Conservation (phyloP, 2,329 filamentous ascomycete genomes). For the Microdochium bolleyi region DNA sequence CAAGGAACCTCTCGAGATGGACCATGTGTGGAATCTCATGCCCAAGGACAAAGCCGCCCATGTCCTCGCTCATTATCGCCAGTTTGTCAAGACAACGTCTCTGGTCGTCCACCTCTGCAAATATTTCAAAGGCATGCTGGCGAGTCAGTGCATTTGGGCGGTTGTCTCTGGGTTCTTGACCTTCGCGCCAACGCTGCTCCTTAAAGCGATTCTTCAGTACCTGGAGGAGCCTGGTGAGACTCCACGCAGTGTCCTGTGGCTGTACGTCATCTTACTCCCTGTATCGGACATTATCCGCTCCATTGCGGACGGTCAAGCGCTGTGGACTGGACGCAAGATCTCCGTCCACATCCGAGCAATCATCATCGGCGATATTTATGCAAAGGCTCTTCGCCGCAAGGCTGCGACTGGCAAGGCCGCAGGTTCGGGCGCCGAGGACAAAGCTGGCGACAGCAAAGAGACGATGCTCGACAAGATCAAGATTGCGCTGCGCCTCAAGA, state of each 20-base stretch:
- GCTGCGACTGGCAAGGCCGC: conserved; percentile 73
- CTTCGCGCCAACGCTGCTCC: conserved; percentile 83
- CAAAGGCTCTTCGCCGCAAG: conserved; percentile 87
- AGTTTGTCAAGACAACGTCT: conserved; percentile 72
- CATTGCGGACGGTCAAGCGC: conserved; percentile 72
- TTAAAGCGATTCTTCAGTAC: conserved; percentile 88
- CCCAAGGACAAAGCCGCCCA: conserved; percentile 79
- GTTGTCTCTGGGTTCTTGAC: conserved; percentile 73
- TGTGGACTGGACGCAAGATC: conserved; percentile 91
- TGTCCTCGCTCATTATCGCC: conserved; percentile 76
- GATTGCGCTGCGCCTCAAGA: conserved; percentile 52
- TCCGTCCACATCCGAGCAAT: conserved; percentile 90
- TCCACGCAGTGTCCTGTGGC: conserved; percentile 84
- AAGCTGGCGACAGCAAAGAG: conserved; percentile 25
- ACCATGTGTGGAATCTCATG: conserved; percentile 85
- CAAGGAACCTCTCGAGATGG: conserved; percentile 72
- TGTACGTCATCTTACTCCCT: conserved; percentile 87
- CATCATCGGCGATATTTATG: conserved; percentile 95
- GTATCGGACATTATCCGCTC: conserved; percentile 76
- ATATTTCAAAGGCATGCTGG: conserved; percentile 71
- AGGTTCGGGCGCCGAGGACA: conserved; percentile 52
- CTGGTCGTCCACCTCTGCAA: conserved; percentile 74
- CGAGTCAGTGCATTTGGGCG: conserved; percentile 76
- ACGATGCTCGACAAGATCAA: conserved; percentile 42
- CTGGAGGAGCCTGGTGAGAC: conserved; percentile 74